Evolutionary conservation across 2,329 filamentous ascomycete genomes (phyloP).

Genomic region (Ilyonectria destructans): DNA sequence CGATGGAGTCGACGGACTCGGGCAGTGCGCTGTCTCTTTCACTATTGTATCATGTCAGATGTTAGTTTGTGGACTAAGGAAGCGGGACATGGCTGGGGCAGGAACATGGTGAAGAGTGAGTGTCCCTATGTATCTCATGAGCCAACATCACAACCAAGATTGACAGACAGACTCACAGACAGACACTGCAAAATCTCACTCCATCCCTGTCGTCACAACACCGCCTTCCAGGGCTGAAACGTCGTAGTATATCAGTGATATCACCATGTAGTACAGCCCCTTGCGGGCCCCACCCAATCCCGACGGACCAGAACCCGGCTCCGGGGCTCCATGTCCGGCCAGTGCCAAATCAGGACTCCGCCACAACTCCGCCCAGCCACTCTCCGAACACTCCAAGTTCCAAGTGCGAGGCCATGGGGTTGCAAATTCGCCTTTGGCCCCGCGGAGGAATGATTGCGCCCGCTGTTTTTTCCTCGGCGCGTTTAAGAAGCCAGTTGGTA

Average conservation of each 20-base stretch:
- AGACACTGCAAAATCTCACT: neutral
- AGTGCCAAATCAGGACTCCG: slow-evolving; percentile 1
- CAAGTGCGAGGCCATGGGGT: neutral
- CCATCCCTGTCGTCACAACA: slow-evolving; percentile 8
- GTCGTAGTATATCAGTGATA: neutral
- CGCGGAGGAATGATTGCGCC: too few relatives aligned
- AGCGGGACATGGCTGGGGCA: neutral
- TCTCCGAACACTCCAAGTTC: neutral
- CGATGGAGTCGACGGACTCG: slow-evolving; percentile 1
- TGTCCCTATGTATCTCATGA: neutral
- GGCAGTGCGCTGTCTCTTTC: neutral
- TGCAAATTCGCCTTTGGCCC: neutral
- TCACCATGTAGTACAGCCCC: neutral
- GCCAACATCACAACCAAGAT: neutral
- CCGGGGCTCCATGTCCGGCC: neutral
- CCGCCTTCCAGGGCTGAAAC: slow-evolving; percentile 20
- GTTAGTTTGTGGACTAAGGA: neutral
- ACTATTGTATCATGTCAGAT: neutral
- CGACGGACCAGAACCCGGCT: neutral
- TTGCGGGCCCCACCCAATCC: neutral
- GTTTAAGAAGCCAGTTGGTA: too few relatives aligned
- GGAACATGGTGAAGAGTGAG: neutral
- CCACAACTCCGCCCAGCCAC: neutral
- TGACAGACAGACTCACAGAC: neutral
- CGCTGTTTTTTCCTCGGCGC: too few relatives aligned